These are phyloP conservation scores for Sugiyamaella paludigena DNA, from an alignment of 1,139 yeast genomes.

Conservation along the genomic window DNA sequence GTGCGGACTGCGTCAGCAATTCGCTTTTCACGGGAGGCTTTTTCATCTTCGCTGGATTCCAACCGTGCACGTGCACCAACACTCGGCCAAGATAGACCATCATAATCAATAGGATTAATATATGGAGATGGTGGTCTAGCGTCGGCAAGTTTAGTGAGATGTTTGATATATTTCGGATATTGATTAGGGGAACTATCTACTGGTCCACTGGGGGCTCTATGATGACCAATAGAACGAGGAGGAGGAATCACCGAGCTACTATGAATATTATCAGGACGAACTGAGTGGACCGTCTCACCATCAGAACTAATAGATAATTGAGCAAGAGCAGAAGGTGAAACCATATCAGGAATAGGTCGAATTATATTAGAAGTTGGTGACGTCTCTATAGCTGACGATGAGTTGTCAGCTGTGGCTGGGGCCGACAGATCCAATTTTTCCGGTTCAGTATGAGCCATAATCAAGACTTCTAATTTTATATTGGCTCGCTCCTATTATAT, in stretches of 20 bases:
- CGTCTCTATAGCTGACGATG: not conserved
- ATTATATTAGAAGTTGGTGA: not conserved
- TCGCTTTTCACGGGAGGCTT: conserved; percentile 59
- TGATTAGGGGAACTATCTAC: conserved; percentile 29
- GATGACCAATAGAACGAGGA: conserved; percentile 14
- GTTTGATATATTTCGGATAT: conserved; percentile 40
- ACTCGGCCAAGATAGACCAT: conserved; percentile 94
- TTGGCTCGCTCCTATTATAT: too few relatives aligned
- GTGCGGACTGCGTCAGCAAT: conserved; percentile 85
- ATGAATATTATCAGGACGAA: not conserved
- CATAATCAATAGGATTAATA: conserved; percentile 81
- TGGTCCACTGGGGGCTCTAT: conserved; percentile 26
- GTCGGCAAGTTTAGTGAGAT: conserved; percentile 45
- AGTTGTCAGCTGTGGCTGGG: not conserved
- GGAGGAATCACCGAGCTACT: not conserved
- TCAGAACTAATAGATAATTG: not conserved
- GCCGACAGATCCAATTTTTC: conserved; percentile 8
- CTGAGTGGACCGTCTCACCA: not conserved
- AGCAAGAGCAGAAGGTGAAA: conserved; percentile 5
- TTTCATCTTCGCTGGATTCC: conserved; percentile 63
- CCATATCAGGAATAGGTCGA: not conserved
- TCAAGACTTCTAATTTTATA: not conserved
- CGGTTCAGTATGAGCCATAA: conserved; percentile 9
- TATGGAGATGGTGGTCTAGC: conserved; percentile 82
- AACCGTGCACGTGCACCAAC: conserved; percentile 77